Evolutionary conservation across 1,284 basidiomycete genomes (phyloP).

Genomic region (Anthracocystis panici-leucophaei): DNA sequence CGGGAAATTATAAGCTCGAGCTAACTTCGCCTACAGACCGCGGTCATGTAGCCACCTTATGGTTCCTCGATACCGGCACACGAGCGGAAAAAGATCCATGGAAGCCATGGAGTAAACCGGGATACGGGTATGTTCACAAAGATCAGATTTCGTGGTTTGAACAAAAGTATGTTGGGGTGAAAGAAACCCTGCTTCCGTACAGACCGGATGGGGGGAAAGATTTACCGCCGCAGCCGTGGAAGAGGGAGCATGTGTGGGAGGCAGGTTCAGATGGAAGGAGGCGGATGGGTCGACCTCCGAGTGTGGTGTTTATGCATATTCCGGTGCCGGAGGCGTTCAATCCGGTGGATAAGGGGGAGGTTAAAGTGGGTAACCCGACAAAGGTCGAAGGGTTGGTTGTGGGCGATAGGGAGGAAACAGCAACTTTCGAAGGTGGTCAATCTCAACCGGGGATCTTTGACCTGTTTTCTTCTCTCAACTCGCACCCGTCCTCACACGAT

Average conservation of each 20-base stretch:
- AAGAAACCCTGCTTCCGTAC: constrained; percentile 48
- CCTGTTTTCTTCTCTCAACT: constrained; percentile 36
- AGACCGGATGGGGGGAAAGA: constrained; percentile 48
- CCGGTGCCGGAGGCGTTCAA: constrained; percentile 66
- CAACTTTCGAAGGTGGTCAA: constrained; percentile 49
- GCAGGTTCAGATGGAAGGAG: constrained; percentile 28
- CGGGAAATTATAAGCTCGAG: constrained; percentile 35
- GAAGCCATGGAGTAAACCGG: constrained; percentile 49
- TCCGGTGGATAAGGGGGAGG: constrained; percentile 11
- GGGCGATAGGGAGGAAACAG: constrained; percentile 52
- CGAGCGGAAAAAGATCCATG: constrained; percentile 36
- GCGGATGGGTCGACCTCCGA: constrained; percentile 47
- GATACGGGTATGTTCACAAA: constrained; percentile 60
- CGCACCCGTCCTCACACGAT: not conserved
- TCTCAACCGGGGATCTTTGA: constrained; percentile 62
- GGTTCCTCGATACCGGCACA: constrained; percentile 90
- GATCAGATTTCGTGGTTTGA: constrained; percentile 65
- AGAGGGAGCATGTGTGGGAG: constrained; percentile 28
- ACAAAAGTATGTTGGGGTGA: constrained; percentile 20
- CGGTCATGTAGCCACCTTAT: constrained; percentile 86
- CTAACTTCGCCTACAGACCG: constrained; percentile 68
- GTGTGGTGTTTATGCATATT: constrained; percentile 66
- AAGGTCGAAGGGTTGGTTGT: constrained; percentile 16
- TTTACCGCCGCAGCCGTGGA: constrained; percentile 26
- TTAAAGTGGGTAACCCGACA: not conserved